Evolutionary conservation across 805 yeast genomes (phyloP).

Genomic region (Candida andamanensis): DNA sequence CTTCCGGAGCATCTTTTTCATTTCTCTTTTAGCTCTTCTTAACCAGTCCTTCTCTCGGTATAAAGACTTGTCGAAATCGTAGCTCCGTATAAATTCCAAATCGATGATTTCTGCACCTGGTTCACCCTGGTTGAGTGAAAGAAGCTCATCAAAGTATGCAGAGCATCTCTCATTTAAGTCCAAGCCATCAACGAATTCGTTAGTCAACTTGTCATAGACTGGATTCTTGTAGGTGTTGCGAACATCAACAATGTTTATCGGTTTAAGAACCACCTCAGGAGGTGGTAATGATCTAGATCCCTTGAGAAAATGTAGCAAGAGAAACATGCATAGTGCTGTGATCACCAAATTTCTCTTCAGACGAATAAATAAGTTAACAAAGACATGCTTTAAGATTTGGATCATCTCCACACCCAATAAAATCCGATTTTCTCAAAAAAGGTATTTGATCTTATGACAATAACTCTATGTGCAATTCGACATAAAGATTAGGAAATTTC

Average conservation of each 20-base stretch:
- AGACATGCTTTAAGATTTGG: too few relatives aligned
- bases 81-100: conserved; percentile 8
- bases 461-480: too few relatives aligned
- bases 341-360: too few relatives aligned
- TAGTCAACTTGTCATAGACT: conserved; percentile 13
- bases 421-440: too few relatives aligned
- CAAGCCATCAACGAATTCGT: not conserved
- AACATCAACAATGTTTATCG: conserved; percentile 8
- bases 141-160: conserved; percentile 14
- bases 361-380: too few relatives aligned
- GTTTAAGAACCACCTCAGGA: not conserved
- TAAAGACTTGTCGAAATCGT: conserved; percentile 15
- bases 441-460: too few relatives aligned
- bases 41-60: conserved; percentile 25
- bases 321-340: too few relatives aligned
- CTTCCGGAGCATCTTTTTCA: conserved; percentile 11
- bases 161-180: conserved; percentile 10
- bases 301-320: too few relatives aligned
- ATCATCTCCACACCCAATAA: too few relatives aligned
- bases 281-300: too few relatives aligned
- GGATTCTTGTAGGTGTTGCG: conserved; percentile 14
- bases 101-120: conserved; percentile 7
- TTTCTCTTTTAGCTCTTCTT: conserved; percentile 13
- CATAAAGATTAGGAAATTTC: too few relatives aligned
- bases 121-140: conserved; percentile 5